Conservation (phyloP, 345 rosid genomes). For the Hirschfeldia incana region DNA sequence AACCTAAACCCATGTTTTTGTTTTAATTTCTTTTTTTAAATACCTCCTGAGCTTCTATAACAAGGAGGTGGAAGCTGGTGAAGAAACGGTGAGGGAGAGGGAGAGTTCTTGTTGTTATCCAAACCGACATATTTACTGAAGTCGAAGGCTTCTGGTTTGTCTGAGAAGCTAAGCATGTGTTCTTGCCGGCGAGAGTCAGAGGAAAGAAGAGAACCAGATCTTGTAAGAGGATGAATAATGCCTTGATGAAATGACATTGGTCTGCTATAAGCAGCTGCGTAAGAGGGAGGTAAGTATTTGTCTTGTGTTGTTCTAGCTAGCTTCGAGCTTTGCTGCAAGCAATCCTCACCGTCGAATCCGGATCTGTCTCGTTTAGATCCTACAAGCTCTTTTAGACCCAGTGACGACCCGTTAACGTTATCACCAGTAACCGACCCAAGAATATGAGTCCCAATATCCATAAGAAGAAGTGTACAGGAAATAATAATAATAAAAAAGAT, state of each 20-base stretch:
- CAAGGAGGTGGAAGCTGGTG: conserved; percentile 15
- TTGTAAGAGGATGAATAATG: conserved; percentile 39
- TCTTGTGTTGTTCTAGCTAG: conserved; percentile 36
- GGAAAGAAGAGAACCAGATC: conserved; percentile 52
- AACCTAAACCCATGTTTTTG: conserved; percentile 13
- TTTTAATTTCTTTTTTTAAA: not conserved
- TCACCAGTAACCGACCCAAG: conserved; percentile 50
- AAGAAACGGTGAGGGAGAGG: conserved; percentile 27
- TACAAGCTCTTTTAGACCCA: conserved; percentile 32
- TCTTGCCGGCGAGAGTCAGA: conserved; percentile 41
- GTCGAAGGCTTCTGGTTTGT: conserved; percentile 43
- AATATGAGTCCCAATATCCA: no score
- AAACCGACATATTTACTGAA: conserved; percentile 41
- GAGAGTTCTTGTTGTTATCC: conserved; percentile 37
- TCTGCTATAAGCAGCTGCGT: conserved; percentile 29
- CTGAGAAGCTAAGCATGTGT: conserved; percentile 62
- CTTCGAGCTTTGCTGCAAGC: conserved; percentile 41
- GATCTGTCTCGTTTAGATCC: conserved; percentile 58
- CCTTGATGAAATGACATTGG: conserved; percentile 53
- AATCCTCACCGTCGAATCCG: conserved; percentile 32
- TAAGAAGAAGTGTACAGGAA: no score
- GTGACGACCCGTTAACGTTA: conserved; percentile 40
- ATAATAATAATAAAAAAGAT: not conserved
- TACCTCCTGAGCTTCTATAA: conserved; percentile 54
- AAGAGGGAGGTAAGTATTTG: conserved; percentile 14